phyloP scores from a whole-genome alignment of 2,329 filamentous ascomycete species.

The Achaetomium macrosporum region DNA sequence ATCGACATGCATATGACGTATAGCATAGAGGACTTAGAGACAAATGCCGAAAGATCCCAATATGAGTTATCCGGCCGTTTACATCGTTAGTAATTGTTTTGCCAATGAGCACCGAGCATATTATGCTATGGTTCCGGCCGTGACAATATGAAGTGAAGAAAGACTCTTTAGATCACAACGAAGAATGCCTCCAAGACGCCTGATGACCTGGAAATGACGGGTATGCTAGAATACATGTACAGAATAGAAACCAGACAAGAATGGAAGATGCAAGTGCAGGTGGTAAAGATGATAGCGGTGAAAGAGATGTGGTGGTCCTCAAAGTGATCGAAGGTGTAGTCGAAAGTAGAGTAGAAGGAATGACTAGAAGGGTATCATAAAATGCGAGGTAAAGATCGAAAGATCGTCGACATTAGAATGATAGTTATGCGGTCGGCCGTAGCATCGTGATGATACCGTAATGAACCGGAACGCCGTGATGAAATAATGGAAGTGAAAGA shows the following conservation, averaged over 20 bases:
- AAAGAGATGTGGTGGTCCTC: too few species aligned
- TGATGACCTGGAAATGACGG: too few species aligned
- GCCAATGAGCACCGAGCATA: not conserved
- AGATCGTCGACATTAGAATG: slow-evolving; percentile 8
- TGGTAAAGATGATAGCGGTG: not conserved
- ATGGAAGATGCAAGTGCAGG: not conserved
- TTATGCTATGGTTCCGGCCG: slow-evolving; percentile 1
- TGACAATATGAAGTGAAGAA: slow-evolving; percentile 4
- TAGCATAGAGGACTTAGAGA: not conserved
- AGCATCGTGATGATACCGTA: slow-evolving; percentile 14
- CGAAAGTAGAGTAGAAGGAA: slow-evolving; percentile 12
- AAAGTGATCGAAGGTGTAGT: not conserved
- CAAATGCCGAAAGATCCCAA: not conserved
- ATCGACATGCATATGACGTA: too few species aligned
- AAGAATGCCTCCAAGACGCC: not conserved
- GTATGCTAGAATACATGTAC: slow-evolving; percentile 6
- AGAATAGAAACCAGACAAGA: not conserved
- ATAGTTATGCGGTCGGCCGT: slow-evolving; percentile 21
- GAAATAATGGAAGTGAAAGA: not conserved
- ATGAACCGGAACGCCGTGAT: slow-evolving; percentile 10
- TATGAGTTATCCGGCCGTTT: not conserved
- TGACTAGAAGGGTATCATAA: slow-evolving; percentile 24
- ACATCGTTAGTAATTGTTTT: slow-evolving; percentile 10
- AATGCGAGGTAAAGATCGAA: not conserved
- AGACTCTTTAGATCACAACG: not conserved